Evolutionary conservation across 2,329 filamentous ascomycete species (phyloP), one percentile per base, ranked within the genome.

Genomic region (Sarocladiaceae sp.): DNA sequence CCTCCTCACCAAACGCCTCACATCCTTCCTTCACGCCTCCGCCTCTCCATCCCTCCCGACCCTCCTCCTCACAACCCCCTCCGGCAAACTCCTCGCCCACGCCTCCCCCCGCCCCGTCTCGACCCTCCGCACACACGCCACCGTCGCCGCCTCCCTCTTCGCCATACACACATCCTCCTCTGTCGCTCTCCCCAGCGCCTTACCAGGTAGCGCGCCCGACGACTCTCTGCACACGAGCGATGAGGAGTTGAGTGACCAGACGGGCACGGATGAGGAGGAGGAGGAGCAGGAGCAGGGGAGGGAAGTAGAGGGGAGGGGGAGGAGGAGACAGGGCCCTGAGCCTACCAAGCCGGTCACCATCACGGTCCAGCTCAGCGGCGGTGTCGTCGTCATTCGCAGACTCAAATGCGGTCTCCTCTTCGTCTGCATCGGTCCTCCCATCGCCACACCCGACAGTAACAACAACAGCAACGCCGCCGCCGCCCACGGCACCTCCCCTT

Each of bases 1-100:
- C 47, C 70, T 88, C 64, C 70, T 88, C 48, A 81, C 76, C 27
- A 82, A 82, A 59, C 77, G 77, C 49, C 72, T 83, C 51, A 80
- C 78, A 21, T 65, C 72, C 47, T 82, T 83, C 60, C 74, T 83
- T 37, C 68, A 72, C 55, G 64, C 72, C 49, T 77, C 80, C 58
- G 74, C 79, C 50, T 74, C 73, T 6, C 58, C 76, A 3, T 66
- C 73, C 48, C 67, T 83, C 24, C 76, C 77, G 48, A 79, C 78
- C 3, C 71, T 78, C 45, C 71, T 82, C 48, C 68, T 83, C 34
- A 74, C 76, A 37, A 79, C 77, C 3, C 67, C 73, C 1, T 73
- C 75, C 31, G 80, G 80, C 53, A 80, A 80, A 59, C 73, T 83
- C 27, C 76, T 83, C 51, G 75, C 79, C 46, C 78, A 80, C 58